Conservation (phyloP, 23 red algal genomes). For the Cyanidium caldarium region DNA sequence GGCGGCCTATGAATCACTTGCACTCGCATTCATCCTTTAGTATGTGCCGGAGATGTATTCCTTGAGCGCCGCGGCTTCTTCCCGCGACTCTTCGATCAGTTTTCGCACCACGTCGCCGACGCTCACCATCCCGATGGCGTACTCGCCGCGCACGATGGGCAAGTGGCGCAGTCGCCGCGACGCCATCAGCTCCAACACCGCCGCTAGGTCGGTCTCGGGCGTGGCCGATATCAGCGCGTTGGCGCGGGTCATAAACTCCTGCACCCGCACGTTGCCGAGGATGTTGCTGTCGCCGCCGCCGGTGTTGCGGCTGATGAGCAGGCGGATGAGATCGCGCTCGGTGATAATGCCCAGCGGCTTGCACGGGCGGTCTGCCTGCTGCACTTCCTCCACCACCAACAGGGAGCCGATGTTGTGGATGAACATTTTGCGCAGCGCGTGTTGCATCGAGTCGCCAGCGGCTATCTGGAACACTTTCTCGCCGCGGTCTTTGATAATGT, state of each 20-base stretch:
- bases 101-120: constrained; percentile 84
- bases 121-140: constrained; percentile 62
- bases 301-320: not conserved
- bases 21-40: too few relatives aligned
- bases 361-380: constrained; percentile 5
- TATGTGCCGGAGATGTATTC: constrained; percentile 57
- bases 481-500: constrained; percentile 45
- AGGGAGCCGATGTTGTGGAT: constrained; percentile 87
- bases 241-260: constrained; percentile 62
- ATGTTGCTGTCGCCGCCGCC: not conserved
- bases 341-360: constrained; percentile 79
- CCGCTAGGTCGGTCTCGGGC: constrained; percentile 28
- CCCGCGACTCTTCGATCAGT: constrained; percentile 42
- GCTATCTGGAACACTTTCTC: constrained; percentile 57
- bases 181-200: constrained; percentile 85
- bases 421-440: constrained; percentile 73
- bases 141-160: constrained; percentile 42
- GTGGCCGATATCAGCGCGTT: constrained; percentile 56
- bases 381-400: constrained; percentile 40
- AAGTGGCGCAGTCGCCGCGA: constrained; percentile 57
- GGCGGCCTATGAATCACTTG: too few relatives aligned
- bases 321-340: constrained; percentile 44
- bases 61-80: constrained; percentile 38
- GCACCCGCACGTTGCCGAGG: constrained; percentile 13
- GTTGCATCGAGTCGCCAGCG: constrained; percentile 38